Evolutionary conservation across 176 grass and related monocot species (phyloP).

Genomic region (Paspalum vaginatum): DNA sequence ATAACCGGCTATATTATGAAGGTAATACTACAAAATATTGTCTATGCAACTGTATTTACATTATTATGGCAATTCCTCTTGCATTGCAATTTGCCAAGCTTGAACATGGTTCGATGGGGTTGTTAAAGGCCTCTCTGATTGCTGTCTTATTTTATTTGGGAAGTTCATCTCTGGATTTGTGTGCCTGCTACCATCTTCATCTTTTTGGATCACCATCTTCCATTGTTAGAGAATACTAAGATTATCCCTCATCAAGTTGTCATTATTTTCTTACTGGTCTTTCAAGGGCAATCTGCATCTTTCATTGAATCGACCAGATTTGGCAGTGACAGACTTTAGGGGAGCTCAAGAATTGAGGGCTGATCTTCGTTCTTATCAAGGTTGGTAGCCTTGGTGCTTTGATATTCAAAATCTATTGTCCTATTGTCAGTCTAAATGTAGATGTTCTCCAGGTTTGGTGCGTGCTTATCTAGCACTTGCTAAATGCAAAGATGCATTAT

Average conservation of each 20-base stretch:
- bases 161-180: slow-evolving; percentile 1
- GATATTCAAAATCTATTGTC: background rate
- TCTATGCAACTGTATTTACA: slow-evolving; percentile 19
- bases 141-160: background rate
- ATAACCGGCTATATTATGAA: slow-evolving; percentile 99
- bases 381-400: slow-evolving; percentile 39
- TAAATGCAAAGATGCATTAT: slow-evolving; percentile 94
- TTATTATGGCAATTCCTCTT: background rate
- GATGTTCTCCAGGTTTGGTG: slow-evolving; percentile 67
- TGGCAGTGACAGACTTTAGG: slow-evolving; percentile 87
- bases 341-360: slow-evolving; percentile 90
- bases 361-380: slow-evolving; percentile 98
- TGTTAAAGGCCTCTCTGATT: background rate
- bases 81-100: slow-evolving; percentile 32
- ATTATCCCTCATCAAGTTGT: slow-evolving; percentile 7
- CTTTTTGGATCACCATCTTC: background rate
- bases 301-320: slow-evolving; percentile 84
- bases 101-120: slow-evolving; percentile 8
- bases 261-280: slow-evolving; percentile 39
- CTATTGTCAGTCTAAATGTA: slow-evolving; percentile 14
- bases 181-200: slow-evolving; percentile 13
- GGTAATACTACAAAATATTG: slow-evolving; percentile 56
- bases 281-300: slow-evolving; percentile 84
- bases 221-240: background rate
- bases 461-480: slow-evolving; percentile 87